Base-by-base conservation (phyloP, 1,284 basidiomycete genomes). In the Violaceomyces palustris region DNA sequence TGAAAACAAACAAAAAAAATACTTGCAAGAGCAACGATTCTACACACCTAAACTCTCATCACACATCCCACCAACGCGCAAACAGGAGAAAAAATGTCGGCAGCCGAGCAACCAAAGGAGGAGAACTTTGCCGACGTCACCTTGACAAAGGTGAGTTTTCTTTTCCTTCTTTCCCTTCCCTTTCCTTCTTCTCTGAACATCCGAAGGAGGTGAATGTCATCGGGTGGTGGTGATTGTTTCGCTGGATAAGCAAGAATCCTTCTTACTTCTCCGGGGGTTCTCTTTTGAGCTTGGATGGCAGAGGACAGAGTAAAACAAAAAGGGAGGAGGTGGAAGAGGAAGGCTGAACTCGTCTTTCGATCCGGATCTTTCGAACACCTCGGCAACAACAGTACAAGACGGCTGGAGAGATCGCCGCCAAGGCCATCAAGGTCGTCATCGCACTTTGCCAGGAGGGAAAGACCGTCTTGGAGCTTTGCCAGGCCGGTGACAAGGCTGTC, bases 401-500 rank as follows among this genome's bases (percentile, higher is more conserved):
- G 23, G 91, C 92, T 21, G 89, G 88, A 51, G 89, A 94, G 65
- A 89, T 94, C 74, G 83, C 88, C 35, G 81, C 86, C 70, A 81
- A 82, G 68, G 88, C 88, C 38, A 81, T 89, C 74, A 89, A 90
- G 78, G 80, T 96, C 66, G 60, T 67, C 24, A 49, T 61, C 28
- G 60, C 56, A 21, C 62, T 57, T 18, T 45, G 56, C 36, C 37
- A 50, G 28, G 86, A 88, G 67, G 92, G 88, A 42, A 84, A 85
- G 50, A 91, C 87, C 76, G 79, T 91, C 67, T 79, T 93, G 74
- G 90, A 96, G 77, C 81, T 97, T 42, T 92, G 88, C 76, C 76
- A 86, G 54, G 84, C 89, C 77, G 92, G 92, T 53, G 92, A 97
- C 80, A 87, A 86, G 76, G 81, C 90, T 71, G 79, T 97, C 73